Evolutionary conservation across 1,284 basidiomycete genomes (phyloP).

Genomic region (Lentinus polychrous): DNA sequence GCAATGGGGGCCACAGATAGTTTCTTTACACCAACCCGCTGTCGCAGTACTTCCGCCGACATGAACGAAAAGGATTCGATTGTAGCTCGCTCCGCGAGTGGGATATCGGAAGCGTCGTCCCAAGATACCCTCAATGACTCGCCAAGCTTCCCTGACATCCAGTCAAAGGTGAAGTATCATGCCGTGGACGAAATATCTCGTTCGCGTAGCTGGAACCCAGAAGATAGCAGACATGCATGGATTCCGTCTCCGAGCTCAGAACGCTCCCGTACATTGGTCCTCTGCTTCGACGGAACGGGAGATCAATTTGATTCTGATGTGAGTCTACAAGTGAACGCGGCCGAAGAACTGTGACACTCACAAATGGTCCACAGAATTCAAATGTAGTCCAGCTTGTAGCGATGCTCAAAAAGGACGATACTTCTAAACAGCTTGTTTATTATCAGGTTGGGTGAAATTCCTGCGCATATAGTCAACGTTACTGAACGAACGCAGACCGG

Average conservation of each 20-base stretch:
- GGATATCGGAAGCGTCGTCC: too few species aligned
- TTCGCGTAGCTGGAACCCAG: too few species aligned
- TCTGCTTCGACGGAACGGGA: conserved; percentile 45
- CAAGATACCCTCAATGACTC: too few species aligned
- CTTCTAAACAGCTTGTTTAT: conserved; percentile 48
- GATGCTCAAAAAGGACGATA: conserved; percentile 45
- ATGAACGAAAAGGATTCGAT: too few species aligned
- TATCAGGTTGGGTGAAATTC: conserved; percentile 36
- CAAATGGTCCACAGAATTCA: conserved; percentile 30
- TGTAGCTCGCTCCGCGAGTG: too few species aligned
- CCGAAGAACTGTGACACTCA: background rate
- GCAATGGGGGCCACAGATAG: too few species aligned
- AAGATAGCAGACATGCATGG: too few species aligned
- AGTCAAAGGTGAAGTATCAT: too few species aligned
- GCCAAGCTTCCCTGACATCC: too few species aligned
- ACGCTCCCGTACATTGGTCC: conserved; percentile 29
- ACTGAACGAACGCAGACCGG: conserved; percentile 28
- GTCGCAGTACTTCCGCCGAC: too few species aligned
- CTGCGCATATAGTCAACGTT: background rate
- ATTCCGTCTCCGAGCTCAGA: conserved; percentile 1
- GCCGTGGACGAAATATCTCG: too few species aligned
- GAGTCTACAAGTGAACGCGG: background rate
- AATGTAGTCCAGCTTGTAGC: conserved; percentile 49
- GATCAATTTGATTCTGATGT: conserved; percentile 23
- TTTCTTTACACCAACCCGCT: too few species aligned